A percentile compares a stretch with the other conserved stretches of the same genome.
phyloP scores from a whole-genome alignment of 2,329 filamentous ascomycete genomes.

The Aspergillus sp. region DNA sequence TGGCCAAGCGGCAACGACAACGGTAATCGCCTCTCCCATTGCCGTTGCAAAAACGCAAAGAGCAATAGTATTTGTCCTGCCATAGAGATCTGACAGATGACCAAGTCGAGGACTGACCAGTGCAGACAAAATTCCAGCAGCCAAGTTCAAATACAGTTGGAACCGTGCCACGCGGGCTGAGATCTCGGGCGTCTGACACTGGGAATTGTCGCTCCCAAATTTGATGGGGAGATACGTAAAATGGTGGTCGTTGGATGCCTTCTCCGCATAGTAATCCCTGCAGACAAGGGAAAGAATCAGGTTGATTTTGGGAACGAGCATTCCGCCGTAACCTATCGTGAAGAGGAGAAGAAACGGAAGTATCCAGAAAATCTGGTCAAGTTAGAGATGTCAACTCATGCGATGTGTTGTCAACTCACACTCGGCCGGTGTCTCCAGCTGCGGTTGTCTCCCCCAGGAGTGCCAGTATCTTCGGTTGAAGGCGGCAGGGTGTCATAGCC shows the following conservation, averaged over 20 bases:
- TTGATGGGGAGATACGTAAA: constrained; percentile 56
- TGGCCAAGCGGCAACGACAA: constrained; percentile 67
- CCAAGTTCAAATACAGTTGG: constrained; percentile 63
- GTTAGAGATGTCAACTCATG: constrained; percentile 3
- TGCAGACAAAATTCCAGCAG: constrained; percentile 68
- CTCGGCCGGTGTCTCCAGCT: constrained; percentile 40
- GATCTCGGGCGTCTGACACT: constrained; percentile 72
- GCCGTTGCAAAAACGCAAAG: constrained; percentile 67
- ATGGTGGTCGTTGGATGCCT: constrained; percentile 48
- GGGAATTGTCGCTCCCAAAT: constrained; percentile 60
- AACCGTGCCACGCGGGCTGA: constrained; percentile 70
- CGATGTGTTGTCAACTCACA: constrained; percentile 25
- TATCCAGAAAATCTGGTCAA: constrained; percentile 65
- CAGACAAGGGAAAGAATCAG: constrained; percentile 79
- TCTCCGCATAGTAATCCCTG: constrained; percentile 67
- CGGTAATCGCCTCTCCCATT: constrained; percentile 63
- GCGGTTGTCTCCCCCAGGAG: constrained; percentile 24
- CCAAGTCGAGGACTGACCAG: constrained; percentile 75
- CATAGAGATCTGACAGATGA: constrained; percentile 75
- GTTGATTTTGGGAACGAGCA: constrained; percentile 78
- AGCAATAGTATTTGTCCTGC: constrained; percentile 64
- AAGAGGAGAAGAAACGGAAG: constrained; percentile 71
- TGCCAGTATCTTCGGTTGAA: constrained; percentile 4
- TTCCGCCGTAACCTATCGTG: constrained; percentile 75
- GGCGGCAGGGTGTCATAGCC: constrained; percentile 3